Percentiles rank a stretch among this genome's conserved stretches.
These are phyloP conservation scores for Sporobolomyces phaffii DNA, from an alignment of 768 basidiomycete species.

Conservation along the genomic window DNA sequence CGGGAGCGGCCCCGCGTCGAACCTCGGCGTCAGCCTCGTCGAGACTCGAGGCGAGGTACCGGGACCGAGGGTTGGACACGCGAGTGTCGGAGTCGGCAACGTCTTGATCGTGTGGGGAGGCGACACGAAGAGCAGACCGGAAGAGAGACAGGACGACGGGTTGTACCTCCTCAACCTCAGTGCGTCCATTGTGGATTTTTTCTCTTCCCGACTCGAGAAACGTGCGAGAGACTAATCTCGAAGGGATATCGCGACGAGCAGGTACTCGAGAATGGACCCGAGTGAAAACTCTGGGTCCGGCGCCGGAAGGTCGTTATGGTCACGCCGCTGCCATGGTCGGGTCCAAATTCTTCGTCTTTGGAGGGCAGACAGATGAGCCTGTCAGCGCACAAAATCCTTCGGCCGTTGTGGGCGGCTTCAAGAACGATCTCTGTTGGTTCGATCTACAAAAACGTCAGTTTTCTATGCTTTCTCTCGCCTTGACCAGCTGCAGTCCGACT, in stretches of 20 bases:
- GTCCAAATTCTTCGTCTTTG: constrained; percentile 88
- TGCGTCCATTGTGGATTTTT: constrained; percentile 50
- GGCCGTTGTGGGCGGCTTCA: constrained; percentile 51
- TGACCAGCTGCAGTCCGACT: not conserved
- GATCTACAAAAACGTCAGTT: constrained; percentile 84
- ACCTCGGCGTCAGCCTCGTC: constrained; percentile 70
- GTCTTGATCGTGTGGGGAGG: constrained; percentile 98
- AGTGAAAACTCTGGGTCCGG: constrained; percentile 66
- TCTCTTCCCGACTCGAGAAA: not conserved
- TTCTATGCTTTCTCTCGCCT: not conserved
- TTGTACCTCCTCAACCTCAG: constrained; percentile 90
- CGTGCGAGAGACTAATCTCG: too few relatives aligned
- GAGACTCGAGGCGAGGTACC: constrained; percentile 86
- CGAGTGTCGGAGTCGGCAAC: constrained; percentile 87
- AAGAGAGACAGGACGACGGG: constrained; percentile 80
- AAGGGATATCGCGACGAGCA: too few relatives aligned
- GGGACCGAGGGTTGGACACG: constrained; percentile 87
- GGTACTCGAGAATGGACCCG: constrained; percentile 93
- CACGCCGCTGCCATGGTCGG: constrained; percentile 91
- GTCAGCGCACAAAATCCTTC: not conserved
- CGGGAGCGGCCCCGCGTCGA: constrained; percentile 54
- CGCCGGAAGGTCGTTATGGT: constrained; percentile 85
- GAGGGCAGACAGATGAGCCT: constrained; percentile 79
- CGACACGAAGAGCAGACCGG: constrained; percentile 67
- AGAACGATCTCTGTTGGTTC: constrained; percentile 93